phyloP scores from a whole-genome alignment of 139 green algal species.

The Chlorella ohadii region DNA sequence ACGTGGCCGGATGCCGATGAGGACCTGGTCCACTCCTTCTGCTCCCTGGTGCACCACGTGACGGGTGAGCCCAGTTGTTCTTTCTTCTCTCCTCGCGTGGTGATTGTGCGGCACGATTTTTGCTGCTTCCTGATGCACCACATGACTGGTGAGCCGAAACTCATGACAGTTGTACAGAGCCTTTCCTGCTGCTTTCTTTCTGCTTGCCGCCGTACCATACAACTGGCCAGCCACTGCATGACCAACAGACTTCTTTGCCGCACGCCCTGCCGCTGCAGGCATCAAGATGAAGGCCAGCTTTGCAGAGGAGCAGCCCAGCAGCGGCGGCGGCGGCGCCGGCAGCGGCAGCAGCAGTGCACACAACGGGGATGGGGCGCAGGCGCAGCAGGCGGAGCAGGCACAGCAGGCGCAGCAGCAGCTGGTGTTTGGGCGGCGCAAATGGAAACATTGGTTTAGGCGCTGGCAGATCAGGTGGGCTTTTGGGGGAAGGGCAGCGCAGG shows the following conservation, averaged over 20 bases:
- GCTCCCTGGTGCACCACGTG: slow-evolving; percentile 37
- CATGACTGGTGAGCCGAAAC: background rate
- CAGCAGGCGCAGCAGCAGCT: background rate
- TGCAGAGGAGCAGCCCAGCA: background rate
- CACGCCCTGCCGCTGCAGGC: background rate
- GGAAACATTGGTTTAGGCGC: slow-evolving; percentile 21
- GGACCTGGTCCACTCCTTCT: slow-evolving; percentile 29
- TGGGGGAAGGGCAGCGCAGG: background rate
- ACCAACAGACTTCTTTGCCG: too few relatives aligned
- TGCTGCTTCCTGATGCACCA: background rate
- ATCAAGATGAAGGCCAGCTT: slow-evolving; percentile 19
- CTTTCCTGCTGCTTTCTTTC: too few relatives aligned
- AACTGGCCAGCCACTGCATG: too few relatives aligned
- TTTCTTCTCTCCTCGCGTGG: too few relatives aligned
- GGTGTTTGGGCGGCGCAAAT: background rate
- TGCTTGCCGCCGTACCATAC: background rate
- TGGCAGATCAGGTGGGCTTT: slow-evolving; percentile 28
- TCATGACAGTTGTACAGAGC: too few relatives aligned
- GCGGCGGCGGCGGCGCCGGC: background rate
- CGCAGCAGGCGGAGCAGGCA: background rate
- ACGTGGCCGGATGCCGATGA: slow-evolving; percentile 43
- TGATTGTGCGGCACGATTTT: too few relatives aligned
- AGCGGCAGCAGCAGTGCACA: background rate
- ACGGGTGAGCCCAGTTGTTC: too few relatives aligned
- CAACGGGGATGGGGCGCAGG: background rate